Conservation (phyloP, 495 filamentous ascomycete species). For the Acidiella bohemica region DNA sequence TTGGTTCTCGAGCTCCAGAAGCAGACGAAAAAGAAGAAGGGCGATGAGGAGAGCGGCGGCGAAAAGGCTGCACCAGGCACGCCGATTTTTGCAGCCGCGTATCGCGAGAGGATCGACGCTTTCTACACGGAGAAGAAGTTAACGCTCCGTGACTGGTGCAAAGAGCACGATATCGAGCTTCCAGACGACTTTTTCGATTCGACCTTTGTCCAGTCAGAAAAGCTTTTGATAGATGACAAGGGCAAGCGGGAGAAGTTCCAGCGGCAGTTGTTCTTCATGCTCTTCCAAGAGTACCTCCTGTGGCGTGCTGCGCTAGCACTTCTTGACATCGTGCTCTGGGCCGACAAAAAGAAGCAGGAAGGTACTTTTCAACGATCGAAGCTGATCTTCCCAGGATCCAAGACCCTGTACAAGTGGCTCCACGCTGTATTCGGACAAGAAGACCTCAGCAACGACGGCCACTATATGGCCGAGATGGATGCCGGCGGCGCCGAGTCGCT, state of each 20-base stretch:
- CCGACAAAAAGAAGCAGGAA: slow-evolving; percentile 48
- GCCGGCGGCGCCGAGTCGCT: slow-evolving; percentile 23
- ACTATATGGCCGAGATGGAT: slow-evolving; percentile 6
- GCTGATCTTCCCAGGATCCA: slow-evolving; percentile 49
- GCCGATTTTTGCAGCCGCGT: slow-evolving; percentile 41
- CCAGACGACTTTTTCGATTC: slow-evolving; percentile 37
- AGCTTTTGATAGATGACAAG: neutral
- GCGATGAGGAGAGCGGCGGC: slow-evolving; percentile 49
- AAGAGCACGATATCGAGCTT: slow-evolving; percentile 39
- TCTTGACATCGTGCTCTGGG: slow-evolving; percentile 51
- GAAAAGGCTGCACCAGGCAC: slow-evolving; percentile 45
- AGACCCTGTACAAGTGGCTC: slow-evolving; percentile 55
- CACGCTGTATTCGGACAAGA: slow-evolving; percentile 33
- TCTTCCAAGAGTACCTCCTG: slow-evolving; percentile 57
- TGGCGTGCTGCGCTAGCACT: slow-evolving; percentile 50
- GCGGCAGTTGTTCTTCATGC: slow-evolving; percentile 57
- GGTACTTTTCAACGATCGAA: slow-evolving; percentile 48
- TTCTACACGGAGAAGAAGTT: slow-evolving; percentile 46
- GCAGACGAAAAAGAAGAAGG: slow-evolving; percentile 29
- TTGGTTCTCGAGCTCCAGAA: slow-evolving; percentile 47
- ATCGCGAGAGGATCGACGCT: slow-evolving; percentile 42
- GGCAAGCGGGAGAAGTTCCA: slow-evolving; percentile 21
- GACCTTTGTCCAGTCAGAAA: slow-evolving; percentile 5
- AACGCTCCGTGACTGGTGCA: slow-evolving; percentile 40
- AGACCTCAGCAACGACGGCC: slow-evolving; percentile 7